Conservation (phyloP, 2,329 filamentous ascomycete species). For the Akanthomyces dipterigenus region DNA sequence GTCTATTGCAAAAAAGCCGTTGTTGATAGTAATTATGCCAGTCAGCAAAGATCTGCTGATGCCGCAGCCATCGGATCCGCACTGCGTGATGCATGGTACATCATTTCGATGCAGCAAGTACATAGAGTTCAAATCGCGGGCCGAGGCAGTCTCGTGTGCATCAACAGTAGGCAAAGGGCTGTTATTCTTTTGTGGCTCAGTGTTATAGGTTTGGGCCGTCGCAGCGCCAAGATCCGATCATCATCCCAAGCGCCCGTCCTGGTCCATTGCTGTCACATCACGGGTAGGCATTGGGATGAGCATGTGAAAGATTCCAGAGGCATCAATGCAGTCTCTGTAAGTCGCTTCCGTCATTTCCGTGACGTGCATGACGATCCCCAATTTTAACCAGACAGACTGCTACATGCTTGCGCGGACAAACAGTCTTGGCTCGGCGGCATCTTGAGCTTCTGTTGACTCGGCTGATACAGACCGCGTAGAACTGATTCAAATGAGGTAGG, state of each 20-base stretch:
- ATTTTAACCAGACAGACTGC: not conserved
- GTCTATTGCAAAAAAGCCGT: not conserved
- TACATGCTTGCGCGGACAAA: not conserved
- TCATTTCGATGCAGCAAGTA: not conserved
- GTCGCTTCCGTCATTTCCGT: not conserved
- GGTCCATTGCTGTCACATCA: not conserved
- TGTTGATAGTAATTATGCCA: not conserved
- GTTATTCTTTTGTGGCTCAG: not conserved
- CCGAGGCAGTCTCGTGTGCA: not conserved
- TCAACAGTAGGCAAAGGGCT: not conserved
- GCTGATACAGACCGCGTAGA: not conserved
- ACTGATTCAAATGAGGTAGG: not conserved
- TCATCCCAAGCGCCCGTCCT: not conserved
- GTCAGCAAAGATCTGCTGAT: not conserved
- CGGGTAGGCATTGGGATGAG: not conserved
- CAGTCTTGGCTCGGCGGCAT: not conserved
- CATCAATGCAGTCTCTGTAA: not conserved
- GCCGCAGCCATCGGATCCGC: not conserved
- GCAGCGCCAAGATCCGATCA: slow-evolving; percentile 2
- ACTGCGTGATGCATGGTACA: not conserved
- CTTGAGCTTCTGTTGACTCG: not conserved
- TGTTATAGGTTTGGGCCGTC: not conserved
- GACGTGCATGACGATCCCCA: not conserved
- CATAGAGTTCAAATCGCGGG: not conserved
- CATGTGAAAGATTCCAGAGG: not conserved